phyloP scores from a whole-genome alignment of 208 protist species.

The Leishmania mexicana region DNA sequence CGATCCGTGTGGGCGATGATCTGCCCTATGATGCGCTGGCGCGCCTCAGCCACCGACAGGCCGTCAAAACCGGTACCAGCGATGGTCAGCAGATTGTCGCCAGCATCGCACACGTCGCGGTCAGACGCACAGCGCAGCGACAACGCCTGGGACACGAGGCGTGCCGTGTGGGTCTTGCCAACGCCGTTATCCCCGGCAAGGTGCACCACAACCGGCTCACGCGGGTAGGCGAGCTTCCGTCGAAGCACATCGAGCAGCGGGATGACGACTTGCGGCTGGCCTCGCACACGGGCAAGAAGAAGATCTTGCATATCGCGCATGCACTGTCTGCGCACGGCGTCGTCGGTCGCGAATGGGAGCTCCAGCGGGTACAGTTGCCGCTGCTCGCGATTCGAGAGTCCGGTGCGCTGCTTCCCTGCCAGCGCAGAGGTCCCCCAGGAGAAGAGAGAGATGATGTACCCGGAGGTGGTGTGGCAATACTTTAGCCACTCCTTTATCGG shows the following conservation, averaged over 20 bases:
- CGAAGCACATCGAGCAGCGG: constrained; percentile 52
- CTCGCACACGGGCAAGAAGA: constrained; percentile 46
- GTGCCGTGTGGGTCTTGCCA: constrained; percentile 77
- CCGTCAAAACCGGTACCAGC: constrained; percentile 65
- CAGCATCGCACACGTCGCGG: constrained; percentile 49
- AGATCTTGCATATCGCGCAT: constrained; percentile 51
- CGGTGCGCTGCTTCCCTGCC: constrained; percentile 2
- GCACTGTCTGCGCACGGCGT: constrained; percentile 37
- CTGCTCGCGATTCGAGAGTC: constrained; percentile 15
- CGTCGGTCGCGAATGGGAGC: constrained; percentile 57
- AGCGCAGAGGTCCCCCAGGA: constrained; percentile 20
- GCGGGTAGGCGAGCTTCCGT: constrained; percentile 58
- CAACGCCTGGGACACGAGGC: constrained; percentile 63
- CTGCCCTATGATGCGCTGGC: constrained; percentile 45
- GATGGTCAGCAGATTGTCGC: constrained; percentile 71
- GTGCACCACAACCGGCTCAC: constrained; percentile 75
- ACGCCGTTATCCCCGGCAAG: constrained; percentile 85
- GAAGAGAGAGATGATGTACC: constrained; percentile 31
- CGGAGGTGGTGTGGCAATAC: constrained; percentile 43
- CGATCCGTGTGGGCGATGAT: constrained; percentile 45
- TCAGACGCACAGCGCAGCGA: constrained; percentile 48
- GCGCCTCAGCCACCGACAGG: constrained; percentile 29
- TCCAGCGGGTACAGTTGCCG: constrained; percentile 38
- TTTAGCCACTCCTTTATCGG: constrained; percentile 25
- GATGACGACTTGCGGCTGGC: constrained; percentile 57